Evolutionary conservation across 208 protist genomes (phyloP).

Genomic region (Naegleria gruberi): DNA sequence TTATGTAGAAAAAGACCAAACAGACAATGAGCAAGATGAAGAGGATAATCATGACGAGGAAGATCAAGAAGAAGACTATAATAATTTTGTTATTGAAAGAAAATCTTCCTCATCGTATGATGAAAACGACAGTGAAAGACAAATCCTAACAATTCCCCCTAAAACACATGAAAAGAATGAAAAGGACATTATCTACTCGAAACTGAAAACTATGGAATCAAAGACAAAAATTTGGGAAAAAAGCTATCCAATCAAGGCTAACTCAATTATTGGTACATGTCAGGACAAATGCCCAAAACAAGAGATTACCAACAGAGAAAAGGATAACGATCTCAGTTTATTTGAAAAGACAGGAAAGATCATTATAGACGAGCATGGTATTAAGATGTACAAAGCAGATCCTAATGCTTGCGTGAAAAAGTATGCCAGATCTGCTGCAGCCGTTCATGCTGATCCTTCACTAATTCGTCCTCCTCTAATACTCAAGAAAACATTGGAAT

Average conservation of each 20-base stretch:
- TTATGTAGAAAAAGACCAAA: not conserved
- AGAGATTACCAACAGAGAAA: constrained; percentile 19
- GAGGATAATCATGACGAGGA: not conserved
- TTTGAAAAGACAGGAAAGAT: constrained; percentile 7
- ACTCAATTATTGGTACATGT: constrained; percentile 27
- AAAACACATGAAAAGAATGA: not conserved
- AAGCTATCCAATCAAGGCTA: not conserved
- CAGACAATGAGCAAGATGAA: not conserved
- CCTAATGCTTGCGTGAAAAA: constrained; percentile 20
- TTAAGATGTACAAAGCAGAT: not conserved
- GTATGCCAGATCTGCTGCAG: constrained; percentile 29
- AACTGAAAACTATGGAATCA: not conserved
- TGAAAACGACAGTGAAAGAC: not conserved
- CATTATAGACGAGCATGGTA: not conserved
- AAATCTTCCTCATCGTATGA: not conserved
- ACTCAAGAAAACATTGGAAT: constrained; percentile 19
- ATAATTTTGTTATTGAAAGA: not conserved
- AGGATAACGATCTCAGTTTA: not conserved
- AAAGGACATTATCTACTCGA: not conserved
- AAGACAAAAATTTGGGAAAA: not conserved
- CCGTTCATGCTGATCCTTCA: not conserved
- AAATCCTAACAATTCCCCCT: not conserved
- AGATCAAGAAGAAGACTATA: not conserved
- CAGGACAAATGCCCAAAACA: constrained; percentile 26
- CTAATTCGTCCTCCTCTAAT: constrained; percentile 13